Base-by-base conservation (phyloP, 495 filamentous ascomycete species). In the Bombardia bombarda region DNA sequence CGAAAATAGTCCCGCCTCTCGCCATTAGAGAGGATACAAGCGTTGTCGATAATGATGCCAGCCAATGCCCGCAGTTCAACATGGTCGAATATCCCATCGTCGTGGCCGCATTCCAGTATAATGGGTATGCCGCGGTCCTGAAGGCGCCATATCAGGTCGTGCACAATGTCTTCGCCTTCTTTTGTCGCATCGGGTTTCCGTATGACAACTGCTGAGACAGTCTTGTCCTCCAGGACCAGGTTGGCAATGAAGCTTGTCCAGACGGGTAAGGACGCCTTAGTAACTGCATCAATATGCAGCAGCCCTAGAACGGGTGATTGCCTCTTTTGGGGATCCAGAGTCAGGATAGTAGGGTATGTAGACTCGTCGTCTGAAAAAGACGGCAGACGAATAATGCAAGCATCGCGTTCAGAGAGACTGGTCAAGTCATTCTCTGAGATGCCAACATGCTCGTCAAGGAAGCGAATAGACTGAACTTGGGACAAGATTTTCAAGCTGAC, bases 1-100 rank as follows among this genome's bases (percentile, higher is more conserved):
- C 67, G 61, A 46, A 77, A 77, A 41, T 73, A 75, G 41, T 77
- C 73, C 1, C 73, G 57, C 39, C 73, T 67, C 31, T 67, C 50
- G 10, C 73, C 73, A 14, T 63, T 42, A 1, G 62, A 57, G 19
- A 74, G 46, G 41, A 74, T 72, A 42, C 67, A 74, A 10, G 69
- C 69, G 46, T 77, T 75, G 13, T 63, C 57, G 32, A 77, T 53
- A 0, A 77, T 69, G 14, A 77, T 13, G 0, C 73, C 73, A 3
- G 28, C 40, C 3, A 56, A 18, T 0, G 41, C n/a, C 0, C 30
- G 33, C 7, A 59, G 32, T 31, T 56, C 42, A 0, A 53, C 23
- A 1, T 31, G 23, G 1, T 46, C 25, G 3, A 48, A 19, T 0
- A 44, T 7, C 0, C 3, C 28, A 17, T 42, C 35, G 18, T 53